Base-by-base conservation (phyloP, 148 eudicot genomes). In the Polygonum maritimum region DNA sequence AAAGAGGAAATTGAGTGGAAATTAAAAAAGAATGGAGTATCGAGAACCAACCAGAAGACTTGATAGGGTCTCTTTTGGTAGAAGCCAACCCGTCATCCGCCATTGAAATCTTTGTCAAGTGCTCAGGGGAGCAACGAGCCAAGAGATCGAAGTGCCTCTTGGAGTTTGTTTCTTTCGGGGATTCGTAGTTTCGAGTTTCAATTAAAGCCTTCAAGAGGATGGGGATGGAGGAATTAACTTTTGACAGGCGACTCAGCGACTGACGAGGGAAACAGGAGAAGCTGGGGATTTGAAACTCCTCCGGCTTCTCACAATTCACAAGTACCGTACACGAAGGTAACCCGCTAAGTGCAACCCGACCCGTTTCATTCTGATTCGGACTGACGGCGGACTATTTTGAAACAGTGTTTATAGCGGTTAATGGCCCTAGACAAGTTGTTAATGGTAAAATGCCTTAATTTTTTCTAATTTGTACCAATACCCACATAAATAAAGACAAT, bases 21-120 rank as follows among this genome's bases (percentile, higher is more conserved):
- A 49, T 11, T 36, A 52, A 65, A 76, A 71, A 62, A 70, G 74
- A 75, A 51, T 35, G 49, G 14, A 41, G 71, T 76, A 60, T 22
- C 15, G 1, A 26, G 40, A 15, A 39, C 40, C n/a, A 83, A 72
- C 98, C 96, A 77, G 98, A 83, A 62, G 90, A 81, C 78, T 93
- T 91, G 71, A 91, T 82, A 39, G 92, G 88, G 76, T 88, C 91
- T 79, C 98, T 83, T 76, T 84, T 89, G 47, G 80, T 88, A 76
- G 92, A 80, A 72, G 83, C 65, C 77, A 77, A 71, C 80, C 78
- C 78, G 26, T 81, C 87, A 74, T 91, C 98, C 62, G 91, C 89
- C 98, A 91, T 91, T 72, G 52, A 48, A 26, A 45, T 5, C 26
- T 54, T 54, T 54, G 22, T 54, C 4, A 6, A 49, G 60, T 54